Base-by-base conservation (phyloP, 2,329 filamentous ascomycete genomes). In the Trichoderma simmonsii region DNA sequence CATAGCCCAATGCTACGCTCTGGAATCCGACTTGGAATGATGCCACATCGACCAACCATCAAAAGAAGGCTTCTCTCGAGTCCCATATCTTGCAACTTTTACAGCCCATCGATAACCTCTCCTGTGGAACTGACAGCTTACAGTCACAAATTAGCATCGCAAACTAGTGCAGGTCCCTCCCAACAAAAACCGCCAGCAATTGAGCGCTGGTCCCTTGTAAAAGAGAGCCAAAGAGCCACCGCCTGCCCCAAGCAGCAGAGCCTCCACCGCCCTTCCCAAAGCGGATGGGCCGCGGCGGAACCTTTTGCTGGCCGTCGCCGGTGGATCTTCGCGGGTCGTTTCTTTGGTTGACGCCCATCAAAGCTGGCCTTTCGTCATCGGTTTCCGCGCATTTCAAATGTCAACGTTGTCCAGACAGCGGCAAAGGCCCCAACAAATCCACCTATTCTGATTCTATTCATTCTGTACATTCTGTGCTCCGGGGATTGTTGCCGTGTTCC, bases 291-390 rank as follows among this genome's bases (percentile, higher is more conserved):
- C 18, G 30, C 65, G 54, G 65, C 65, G 54, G 51, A 67, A 59
- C 65, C n/a, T 43, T 43, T 65, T 65, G 11, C 24, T n/a, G 32
- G 24, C 21, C 51, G 14, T 26, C 26, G 32, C 64, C n/a, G n/a
- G 48, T 39, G 51, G 32, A 30, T 56, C 48, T 34, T 34, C 28
- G 28, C 28, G 36, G 48, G 63, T 48, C 43, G 4, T n/a, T 48
- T 11, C 6, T 3, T 15, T 64, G 34, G 63, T 48, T 24, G n/a
- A 15, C 8, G 64, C 56, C 57, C 32, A 73, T 56, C 68, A 24
- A 48, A 51, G 56, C 57, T 57, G 70, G 62, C 64, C 70, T 72
- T 72, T 72, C 70, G 70, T 72, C 70, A 72, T 72, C 64, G 66
- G 36, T 54, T 62, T n/a, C 18, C 26, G 21, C 26, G 21, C 32